Base-by-base conservation (phyloP, 129 eudicot genomes). In the Lonicera japonica region DNA sequence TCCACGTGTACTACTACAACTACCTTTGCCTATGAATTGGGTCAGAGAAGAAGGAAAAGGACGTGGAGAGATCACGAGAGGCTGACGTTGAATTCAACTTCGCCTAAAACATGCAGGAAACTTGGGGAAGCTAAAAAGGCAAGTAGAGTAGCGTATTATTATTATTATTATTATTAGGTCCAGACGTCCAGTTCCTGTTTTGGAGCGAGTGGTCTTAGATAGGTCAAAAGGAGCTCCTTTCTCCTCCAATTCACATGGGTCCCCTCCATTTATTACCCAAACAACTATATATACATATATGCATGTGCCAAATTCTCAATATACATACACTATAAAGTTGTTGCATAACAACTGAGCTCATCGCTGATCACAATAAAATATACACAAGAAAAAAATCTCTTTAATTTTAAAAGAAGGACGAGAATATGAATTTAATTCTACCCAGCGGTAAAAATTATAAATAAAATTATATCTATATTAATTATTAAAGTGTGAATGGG, bases 91-190 rank as follows among this genome's bases (percentile, higher is more conserved):
- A 6, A 29, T 29, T 29, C 36, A 29, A 29, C 36, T 29, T 29
- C 6, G 36, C 36, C 80, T 71, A 66, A 73, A 73, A 73, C 77
- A 77, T 66, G 87, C 83, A 77, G 22, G 69, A 77, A 70, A 69
- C 51, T 6, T 46, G 50, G 52, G 86, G 83, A 71, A 64, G 75
- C 61, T 47, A 70, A 4, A 29, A 6, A n/a, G n/a, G n/a, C n/a
- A n/a, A 29, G 50, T 10, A 36, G 47, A 20, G 36, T n/a, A 29
- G 36, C 2, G 36, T 29, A 29, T 29, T 29, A n/a, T n/a, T n/a
- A n/a, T n/a, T n/a, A n/a, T n/a, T n/a, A n/a, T n/a, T n/a, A n/a
- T n/a, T n/a, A 29, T 29, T 2, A 6, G 36, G 36, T 29, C 36
- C 36, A n/a, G n/a, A n/a, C n/a, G 36, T 29, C 6, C 4, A 29